phyloP scores from a whole-genome alignment of 2,329 filamentous ascomycete genomes.

The Claviceps pazoutovae region DNA sequence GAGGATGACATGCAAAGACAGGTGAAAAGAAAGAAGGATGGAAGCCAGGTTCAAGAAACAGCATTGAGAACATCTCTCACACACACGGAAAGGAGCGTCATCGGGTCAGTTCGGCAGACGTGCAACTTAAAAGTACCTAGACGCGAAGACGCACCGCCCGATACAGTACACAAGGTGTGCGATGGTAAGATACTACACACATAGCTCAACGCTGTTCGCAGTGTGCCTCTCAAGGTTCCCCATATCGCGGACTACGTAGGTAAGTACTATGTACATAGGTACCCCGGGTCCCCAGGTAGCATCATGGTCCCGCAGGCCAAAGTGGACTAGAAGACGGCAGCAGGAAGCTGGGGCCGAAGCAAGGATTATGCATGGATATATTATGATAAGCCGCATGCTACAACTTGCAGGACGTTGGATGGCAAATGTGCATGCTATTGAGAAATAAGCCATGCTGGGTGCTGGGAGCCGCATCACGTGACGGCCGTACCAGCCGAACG shows the following conservation, averaged over 20 bases:
- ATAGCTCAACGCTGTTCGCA: too few species aligned
- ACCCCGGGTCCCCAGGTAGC: too few species aligned
- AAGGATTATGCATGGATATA: not conserved
- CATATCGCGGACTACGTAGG: too few species aligned
- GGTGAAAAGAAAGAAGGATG: not conserved
- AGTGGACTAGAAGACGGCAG: not conserved
- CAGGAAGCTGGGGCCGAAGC: not conserved
- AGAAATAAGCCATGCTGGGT: too few species aligned
- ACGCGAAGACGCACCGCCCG: not conserved
- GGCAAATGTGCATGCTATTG: not conserved
- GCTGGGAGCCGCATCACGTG: too few species aligned
- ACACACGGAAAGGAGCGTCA: not conserved
- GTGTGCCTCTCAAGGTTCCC: too few species aligned
- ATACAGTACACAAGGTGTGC: too few species aligned
- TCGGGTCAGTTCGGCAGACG: not conserved
- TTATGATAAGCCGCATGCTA: not conserved
- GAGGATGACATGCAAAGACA: not conserved
- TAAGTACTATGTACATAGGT: too few species aligned
- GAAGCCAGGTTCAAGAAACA: not conserved
- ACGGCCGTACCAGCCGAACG: too few species aligned
- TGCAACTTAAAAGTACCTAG: not conserved
- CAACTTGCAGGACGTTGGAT: not conserved
- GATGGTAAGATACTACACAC: too few species aligned
- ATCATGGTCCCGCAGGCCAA: not conserved
- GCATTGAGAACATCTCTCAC: conserved; percentile 1